Evolutionary conservation across 257 asterid genomes (phyloP).

Genomic region (Jacaranda copaia): DNA sequence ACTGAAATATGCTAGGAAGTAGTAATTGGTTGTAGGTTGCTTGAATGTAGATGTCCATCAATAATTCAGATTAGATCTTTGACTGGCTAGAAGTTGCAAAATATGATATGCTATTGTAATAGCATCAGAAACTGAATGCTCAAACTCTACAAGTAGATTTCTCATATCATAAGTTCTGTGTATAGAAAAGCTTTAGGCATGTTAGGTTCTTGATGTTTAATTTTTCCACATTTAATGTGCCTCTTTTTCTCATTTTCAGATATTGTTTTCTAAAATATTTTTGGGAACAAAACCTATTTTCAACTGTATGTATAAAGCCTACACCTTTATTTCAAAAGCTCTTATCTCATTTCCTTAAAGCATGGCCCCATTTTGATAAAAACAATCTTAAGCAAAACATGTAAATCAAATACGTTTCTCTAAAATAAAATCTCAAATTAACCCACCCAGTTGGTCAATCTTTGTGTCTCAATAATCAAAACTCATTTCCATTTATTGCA

Average conservation of each 20-base stretch:
- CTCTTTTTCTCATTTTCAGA: not conserved
- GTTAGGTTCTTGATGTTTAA: not conserved
- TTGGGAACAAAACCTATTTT: not conserved
- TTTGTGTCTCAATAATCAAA: not conserved
- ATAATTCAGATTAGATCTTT: not conserved
- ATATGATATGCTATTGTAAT: not conserved
- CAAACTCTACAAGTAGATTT: not conserved
- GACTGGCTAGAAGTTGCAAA: not conserved
- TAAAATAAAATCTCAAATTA: constrained; percentile 7
- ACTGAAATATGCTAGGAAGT: not conserved
- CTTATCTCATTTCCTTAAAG: not conserved
- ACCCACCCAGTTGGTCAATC: too few species aligned
- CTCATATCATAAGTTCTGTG: not conserved
- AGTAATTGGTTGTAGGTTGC: not conserved
- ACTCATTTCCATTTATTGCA: not conserved
- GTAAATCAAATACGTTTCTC: not conserved
- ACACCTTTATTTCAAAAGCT: not conserved
- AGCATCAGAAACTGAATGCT: not conserved
- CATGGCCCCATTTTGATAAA: not conserved
- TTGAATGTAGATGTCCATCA: not conserved
- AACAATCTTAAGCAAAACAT: not conserved
- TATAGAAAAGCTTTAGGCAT: not conserved
- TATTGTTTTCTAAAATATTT: not conserved
- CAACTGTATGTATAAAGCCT: not conserved
- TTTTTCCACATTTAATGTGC: not conserved